phyloP scores from a whole-genome alignment of 176 grass and related monocot genomes.

The Leersia perrieri region DNA sequence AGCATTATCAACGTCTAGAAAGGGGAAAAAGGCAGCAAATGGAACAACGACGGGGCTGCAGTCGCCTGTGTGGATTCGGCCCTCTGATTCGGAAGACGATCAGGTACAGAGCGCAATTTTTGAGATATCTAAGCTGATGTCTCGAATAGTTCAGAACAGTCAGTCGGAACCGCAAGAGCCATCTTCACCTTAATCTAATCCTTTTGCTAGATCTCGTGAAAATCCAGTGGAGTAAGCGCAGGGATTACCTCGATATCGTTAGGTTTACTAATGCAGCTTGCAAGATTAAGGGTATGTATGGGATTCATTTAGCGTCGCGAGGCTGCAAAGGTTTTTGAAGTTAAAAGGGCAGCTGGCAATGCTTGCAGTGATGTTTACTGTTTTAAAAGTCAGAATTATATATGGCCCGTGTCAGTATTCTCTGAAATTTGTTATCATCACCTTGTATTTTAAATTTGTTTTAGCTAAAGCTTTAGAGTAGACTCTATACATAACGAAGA shows the following conservation, averaged over 20 bases:
- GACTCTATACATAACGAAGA: constrained; percentile 35
- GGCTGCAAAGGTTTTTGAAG: constrained; percentile 42
- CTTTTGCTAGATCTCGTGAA: constrained; percentile 57
- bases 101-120: constrained; percentile 86
- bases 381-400: background rate
- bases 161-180: constrained; percentile 69
- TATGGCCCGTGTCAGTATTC: background rate
- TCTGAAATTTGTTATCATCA: background rate
- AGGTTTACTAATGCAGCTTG: constrained; percentile 43
- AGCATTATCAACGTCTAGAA: constrained; percentile 71
- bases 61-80: constrained; percentile 56
- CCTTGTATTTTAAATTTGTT: constrained; percentile 34
- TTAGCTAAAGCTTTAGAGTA: constrained; percentile 32
- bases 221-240: constrained; percentile 45
- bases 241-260: constrained; percentile 33
- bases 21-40: constrained; percentile 49
- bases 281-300: constrained; percentile 31
- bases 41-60: constrained; percentile 25
- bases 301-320: constrained; percentile 2
- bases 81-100: constrained; percentile 67
- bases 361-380: constrained; percentile 31
- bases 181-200: constrained; percentile 65
- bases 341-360: constrained; percentile 42
- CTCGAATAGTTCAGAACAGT: constrained; percentile 76
- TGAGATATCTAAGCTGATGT: constrained; percentile 98